Evolutionary conservation across 2,329 filamentous ascomycete genomes (phyloP).

Genomic region (Penicillium sumatraense): DNA sequence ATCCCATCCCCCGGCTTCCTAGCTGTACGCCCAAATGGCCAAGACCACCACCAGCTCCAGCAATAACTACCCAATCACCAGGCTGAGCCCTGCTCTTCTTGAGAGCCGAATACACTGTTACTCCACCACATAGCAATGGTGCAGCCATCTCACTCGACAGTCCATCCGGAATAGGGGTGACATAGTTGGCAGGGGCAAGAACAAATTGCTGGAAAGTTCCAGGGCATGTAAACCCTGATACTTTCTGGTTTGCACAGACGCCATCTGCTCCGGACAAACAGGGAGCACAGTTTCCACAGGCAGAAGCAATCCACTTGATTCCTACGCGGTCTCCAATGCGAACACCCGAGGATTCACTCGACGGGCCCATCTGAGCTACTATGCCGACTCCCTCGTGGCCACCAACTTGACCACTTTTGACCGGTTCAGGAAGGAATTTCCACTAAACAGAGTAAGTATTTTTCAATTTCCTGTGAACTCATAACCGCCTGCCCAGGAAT

Average conservation of each 20-base stretch:
- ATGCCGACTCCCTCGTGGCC: slow-evolving; percentile 72
- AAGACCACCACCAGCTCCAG: slow-evolving; percentile 64
- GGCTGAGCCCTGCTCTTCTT: slow-evolving; percentile 62
- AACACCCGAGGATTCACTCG: slow-evolving; percentile 59
- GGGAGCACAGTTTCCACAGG: slow-evolving; percentile 56
- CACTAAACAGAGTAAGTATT: slow-evolving; percentile 44
- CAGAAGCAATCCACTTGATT: slow-evolving; percentile 67
- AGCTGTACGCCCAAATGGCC: slow-evolving; percentile 66
- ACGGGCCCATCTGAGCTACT: slow-evolving; percentile 67
- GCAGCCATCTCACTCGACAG: slow-evolving; percentile 64
- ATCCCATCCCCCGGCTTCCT: slow-evolving; percentile 28
- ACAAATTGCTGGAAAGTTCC: slow-evolving; percentile 6
- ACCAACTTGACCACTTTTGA: slow-evolving; percentile 65
- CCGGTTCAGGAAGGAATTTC: slow-evolving; percentile 62
- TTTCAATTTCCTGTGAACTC: not conserved
- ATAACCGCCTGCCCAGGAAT: not conserved
- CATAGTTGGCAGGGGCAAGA: slow-evolving; percentile 50
- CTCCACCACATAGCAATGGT: slow-evolving; percentile 68
- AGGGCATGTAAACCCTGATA: slow-evolving; percentile 2
- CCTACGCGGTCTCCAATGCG: slow-evolving; percentile 70
- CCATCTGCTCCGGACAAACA: slow-evolving; percentile 5
- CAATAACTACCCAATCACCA: slow-evolving; percentile 64
- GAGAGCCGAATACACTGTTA: slow-evolving; percentile 68
- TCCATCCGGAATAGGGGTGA: slow-evolving; percentile 68
- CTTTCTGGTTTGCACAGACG: not conserved